These are phyloP conservation scores for Tuctoria greenei DNA, from an alignment of 176 grass and related monocot species.

Conservation along the genomic window DNA sequence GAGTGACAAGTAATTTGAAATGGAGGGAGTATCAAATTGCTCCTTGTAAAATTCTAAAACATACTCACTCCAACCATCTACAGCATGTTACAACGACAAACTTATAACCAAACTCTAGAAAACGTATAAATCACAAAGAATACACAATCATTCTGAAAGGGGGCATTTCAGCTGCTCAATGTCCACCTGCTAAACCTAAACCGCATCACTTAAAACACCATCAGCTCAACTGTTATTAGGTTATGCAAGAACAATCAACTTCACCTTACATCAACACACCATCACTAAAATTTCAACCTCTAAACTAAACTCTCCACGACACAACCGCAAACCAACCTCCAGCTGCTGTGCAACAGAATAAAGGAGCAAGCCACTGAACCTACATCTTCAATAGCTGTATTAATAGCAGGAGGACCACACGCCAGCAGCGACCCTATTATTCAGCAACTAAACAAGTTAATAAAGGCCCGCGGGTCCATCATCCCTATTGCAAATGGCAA, in stretches of 20 bases:
- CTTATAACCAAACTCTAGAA: constrained; percentile 12
- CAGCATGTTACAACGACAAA: background rate
- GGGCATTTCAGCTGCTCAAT: constrained; percentile 11
- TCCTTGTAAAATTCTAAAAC: background rate
- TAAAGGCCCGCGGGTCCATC: constrained; percentile 9
- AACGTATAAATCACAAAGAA: constrained; percentile 15
- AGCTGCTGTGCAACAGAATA: constrained; percentile 32
- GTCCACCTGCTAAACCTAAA: constrained; percentile 33
- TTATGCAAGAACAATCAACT: constrained; percentile 11
- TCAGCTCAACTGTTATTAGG: constrained; percentile 24
- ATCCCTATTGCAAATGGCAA: constrained; percentile 40
- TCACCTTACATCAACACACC: constrained; percentile 15
- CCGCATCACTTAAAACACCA: constrained; percentile 26
- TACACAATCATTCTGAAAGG: constrained; percentile 5
- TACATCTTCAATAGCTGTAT: constrained; percentile 24
- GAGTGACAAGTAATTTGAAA: no score
- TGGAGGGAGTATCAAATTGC: background rate
- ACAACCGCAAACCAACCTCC: constrained; percentile 34
- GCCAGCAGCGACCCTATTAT: constrained; percentile 50
- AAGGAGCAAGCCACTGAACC: constrained; percentile 28
- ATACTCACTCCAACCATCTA: constrained; percentile 25
- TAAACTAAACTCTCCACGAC: background rate
- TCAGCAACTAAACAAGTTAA: constrained; percentile 37
- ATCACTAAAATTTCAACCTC: constrained; percentile 24
- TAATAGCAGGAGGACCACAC: constrained; percentile 45